These are phyloP conservation scores for Hebeloma cylindrosporum DNA, from an alignment of 768 basidiomycete species.

Conservation along the genomic window DNA sequence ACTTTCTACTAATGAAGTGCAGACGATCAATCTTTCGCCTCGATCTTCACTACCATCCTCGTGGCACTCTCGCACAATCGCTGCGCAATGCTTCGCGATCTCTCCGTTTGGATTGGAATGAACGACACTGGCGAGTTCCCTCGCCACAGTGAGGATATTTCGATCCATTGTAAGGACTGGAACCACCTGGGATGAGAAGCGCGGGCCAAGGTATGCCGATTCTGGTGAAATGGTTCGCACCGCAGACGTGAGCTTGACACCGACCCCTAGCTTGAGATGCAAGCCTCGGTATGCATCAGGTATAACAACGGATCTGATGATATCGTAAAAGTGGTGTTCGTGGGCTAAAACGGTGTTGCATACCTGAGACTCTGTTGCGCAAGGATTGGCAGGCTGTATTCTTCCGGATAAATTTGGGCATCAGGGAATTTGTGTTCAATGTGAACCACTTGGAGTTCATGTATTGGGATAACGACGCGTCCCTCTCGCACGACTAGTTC, in stretches of 20 bases:
- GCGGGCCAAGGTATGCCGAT: slow-evolving; percentile 54
- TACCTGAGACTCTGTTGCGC: slow-evolving; percentile 59
- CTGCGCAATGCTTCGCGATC: slow-evolving; percentile 54
- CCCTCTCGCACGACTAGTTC: slow-evolving; percentile 33
- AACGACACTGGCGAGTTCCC: slow-evolving; percentile 54
- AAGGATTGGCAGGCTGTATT: slow-evolving; percentile 41
- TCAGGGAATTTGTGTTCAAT: slow-evolving; percentile 51
- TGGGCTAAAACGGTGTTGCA: neutral
- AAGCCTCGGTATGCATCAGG: slow-evolving; percentile 45
- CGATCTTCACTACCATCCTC: slow-evolving; percentile 47
- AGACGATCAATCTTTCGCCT: slow-evolving; percentile 54
- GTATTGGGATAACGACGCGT: slow-evolving; percentile 48
- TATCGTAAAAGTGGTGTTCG: neutral
- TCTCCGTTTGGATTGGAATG: slow-evolving; percentile 47
- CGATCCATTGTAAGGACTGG: slow-evolving; percentile 48
- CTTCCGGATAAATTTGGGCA: slow-evolving; percentile 40
- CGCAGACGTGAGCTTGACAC: slow-evolving; percentile 57
- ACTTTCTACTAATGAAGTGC: slow-evolving; percentile 55
- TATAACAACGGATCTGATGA: slow-evolving; percentile 49
- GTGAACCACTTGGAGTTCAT: slow-evolving; percentile 53
- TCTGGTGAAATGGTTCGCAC: slow-evolving; percentile 61
- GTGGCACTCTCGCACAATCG: slow-evolving; percentile 52
- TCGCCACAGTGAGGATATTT: slow-evolving; percentile 51
- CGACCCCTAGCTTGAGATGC: slow-evolving; percentile 54
- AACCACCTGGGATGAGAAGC: slow-evolving; percentile 53